Conservation (phyloP, 2,329 filamentous ascomycete genomes). For the Apiospora malaysiana region DNA sequence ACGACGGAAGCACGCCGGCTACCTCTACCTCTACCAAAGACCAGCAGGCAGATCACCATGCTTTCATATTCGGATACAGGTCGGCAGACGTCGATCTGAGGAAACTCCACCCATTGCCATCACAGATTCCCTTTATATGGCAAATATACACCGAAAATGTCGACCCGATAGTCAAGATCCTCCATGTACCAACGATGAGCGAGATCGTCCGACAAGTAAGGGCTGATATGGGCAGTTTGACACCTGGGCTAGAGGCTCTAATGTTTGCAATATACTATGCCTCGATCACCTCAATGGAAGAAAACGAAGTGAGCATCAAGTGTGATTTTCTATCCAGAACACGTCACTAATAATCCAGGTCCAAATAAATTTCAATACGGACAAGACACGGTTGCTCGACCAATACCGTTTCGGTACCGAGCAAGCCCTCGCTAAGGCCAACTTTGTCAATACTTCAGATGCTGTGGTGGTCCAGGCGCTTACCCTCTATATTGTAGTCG, state of each 20-base stretch:
- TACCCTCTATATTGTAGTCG: conserved; percentile 61
- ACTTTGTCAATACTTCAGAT: conserved; percentile 65
- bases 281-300: conserved; percentile 63
- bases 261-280: conserved; percentile 68
- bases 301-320: conserved; percentile 56
- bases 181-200: conserved; percentile 72
- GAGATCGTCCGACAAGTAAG: conserved; percentile 66
- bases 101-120: conserved; percentile 67
- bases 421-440: conserved; percentile 64
- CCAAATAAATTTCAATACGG: conserved; percentile 53
- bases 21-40: conserved; percentile 43
- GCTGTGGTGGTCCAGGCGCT: conserved; percentile 67
- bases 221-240: conserved; percentile 63
- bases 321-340: background rate
- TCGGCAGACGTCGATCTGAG: conserved; percentile 72
- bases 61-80: conserved; percentile 75
- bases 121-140: conserved; percentile 72
- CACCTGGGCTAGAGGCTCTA: conserved; percentile 62
- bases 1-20: conserved; percentile 61
- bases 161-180: conserved; percentile 72
- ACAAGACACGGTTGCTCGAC: conserved; percentile 51
- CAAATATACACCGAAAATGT: conserved; percentile 75
- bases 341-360: conserved; percentile 48
- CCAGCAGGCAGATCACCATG: conserved; percentile 62
- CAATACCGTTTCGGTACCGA: conserved; percentile 62